Evolutionary conservation across 371 early-diverging fungal genomes (phyloP), one percentile per base, ranked within the genome.

Genomic region (Mucor irregularis): DNA sequence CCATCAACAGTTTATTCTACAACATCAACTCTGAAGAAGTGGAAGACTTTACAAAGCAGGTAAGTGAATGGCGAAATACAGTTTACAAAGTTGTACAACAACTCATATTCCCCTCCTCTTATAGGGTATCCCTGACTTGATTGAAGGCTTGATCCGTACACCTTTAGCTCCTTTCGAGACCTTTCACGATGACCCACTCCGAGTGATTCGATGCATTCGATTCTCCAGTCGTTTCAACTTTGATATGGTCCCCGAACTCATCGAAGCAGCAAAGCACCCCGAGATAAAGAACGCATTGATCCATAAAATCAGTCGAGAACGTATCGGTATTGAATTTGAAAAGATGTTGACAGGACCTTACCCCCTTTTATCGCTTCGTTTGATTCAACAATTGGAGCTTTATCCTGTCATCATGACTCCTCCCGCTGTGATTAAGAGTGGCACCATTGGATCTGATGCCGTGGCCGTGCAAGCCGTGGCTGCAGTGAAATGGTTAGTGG

Each of bases 1-100:
- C 99, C 14, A 97, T 99, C 72, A 99, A 99, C 65, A 86, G 99
- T 24, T 78, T 99, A 45, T 99, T 99, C 61, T 99, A 96, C 76
- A 99, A 99, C 73, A 80, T 99, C 19, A 88, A 92, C 61, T 91
- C 95, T 0, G 62, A 70, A 1, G 28, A 75, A 33, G 91, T 99
- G 2, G 99, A 99, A 74, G 99, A 99, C 67, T 95, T 87, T 53
- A 96, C 96, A 1, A 75, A 84, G 22, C 80, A 64, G 65, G 86
- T 80, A 74, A 49, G 29, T 35, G 10, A 7, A 16, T 7, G 45
- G 19, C 37, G 8, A 29, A 31, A 3, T 10, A 19, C n/a, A 13
- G 16, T 10, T 9, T 17, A 46, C 7, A 28, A 28, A 19, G 11
- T n/a, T 22, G 9, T 16, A 17, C 33, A n/a, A 19, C 37, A 24